phyloP scores from a whole-genome alignment of 2,329 filamentous ascomycete species.

The Xylaria sp. region DNA sequence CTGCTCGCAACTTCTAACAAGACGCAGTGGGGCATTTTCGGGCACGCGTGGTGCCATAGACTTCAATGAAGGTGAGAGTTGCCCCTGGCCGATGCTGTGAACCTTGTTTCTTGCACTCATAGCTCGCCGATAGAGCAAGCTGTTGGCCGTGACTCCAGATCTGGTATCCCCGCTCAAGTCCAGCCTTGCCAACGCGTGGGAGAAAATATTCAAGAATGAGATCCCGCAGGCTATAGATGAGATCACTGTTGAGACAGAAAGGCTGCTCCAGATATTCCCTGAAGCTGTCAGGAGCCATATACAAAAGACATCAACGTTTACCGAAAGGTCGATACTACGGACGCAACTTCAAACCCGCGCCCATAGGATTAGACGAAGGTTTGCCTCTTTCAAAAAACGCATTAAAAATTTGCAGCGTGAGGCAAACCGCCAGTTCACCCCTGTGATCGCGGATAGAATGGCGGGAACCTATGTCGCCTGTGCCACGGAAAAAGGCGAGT shows the following conservation, averaged over 20 bases:
- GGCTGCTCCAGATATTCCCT: conserved; percentile 8
- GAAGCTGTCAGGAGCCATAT: conserved; percentile 5
- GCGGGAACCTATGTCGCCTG: conserved; percentile 8
- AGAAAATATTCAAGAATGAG: conserved; percentile 11
- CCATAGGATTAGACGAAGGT: background rate
- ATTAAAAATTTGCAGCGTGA: conserved; percentile 14
- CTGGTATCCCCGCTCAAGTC: conserved; percentile 17
- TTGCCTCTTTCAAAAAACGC: background rate
- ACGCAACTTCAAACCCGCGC: conserved; percentile 12
- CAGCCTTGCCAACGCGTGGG: conserved; percentile 13
- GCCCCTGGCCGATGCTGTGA: background rate
- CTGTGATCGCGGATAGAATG: conserved; percentile 11
- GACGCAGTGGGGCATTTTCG: conserved; percentile 20
- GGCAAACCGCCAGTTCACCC: conserved; percentile 12
- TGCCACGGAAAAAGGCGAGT: conserved; percentile 10
- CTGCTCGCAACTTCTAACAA: conserved; percentile 1
- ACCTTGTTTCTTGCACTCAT: background rate
- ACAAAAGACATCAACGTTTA: conserved; percentile 1
- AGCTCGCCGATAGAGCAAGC: background rate
- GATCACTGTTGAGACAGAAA: background rate
- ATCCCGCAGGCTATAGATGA: conserved; percentile 14
- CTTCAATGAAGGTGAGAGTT: conserved; percentile 27
- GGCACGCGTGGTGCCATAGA: conserved; percentile 5
- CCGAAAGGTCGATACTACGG: conserved; percentile 7
- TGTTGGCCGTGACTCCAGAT: conserved; percentile 4